Base-by-base conservation (phyloP, 2,329 filamentous ascomycete genomes). In the Nannizziopsis barbatae region DNA sequence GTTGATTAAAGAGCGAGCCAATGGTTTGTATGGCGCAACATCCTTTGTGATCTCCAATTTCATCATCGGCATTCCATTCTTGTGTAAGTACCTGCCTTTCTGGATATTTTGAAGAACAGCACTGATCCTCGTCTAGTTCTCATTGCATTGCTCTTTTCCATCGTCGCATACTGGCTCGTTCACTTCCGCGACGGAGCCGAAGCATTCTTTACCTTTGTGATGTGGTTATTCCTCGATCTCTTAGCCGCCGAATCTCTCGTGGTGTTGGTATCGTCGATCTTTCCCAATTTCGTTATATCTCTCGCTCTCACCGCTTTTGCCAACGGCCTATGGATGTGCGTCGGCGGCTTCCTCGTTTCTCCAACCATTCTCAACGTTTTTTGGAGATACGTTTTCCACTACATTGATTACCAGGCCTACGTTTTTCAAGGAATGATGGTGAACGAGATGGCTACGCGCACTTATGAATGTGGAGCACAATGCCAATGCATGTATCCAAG, bases 401-500 rank as follows among this genome's bases (percentile, higher is more conserved):
- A 89, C 64, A 89, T 89, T 60, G 84, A 93, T 62, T 93, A 93
- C 60, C 86, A 90, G 67, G 71, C 74, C 37, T 93, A 89, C 57
- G 86, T 93, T 2, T 94, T 93, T 62, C 79, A 90, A 60, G 86
- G 85, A 11, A 92, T 94, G 86, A 92, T 93, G 85, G 80, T 90
- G 46, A 93, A 92, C 59, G 85, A 94, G 67, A 92, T 94, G 62
- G 69, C 70, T 1, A 55, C 75, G 14, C 71, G 84, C 11, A 74
- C 69, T 2, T 93, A 85, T 62, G 62, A 66, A 2, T 90, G 85
- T 60, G 66, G 72, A 53, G 52, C 60, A 0, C 65, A 64, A 0
- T 87, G 79, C 56, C 72, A 74, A 36, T 93, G 86, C 68, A 83
- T 86, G 77, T 92, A 83, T 63, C 65, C 74, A 33, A 82, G 76